Evolutionary conservation across 345 rosid species (phyloP).

Genomic region (Acer yangbiense): DNA sequence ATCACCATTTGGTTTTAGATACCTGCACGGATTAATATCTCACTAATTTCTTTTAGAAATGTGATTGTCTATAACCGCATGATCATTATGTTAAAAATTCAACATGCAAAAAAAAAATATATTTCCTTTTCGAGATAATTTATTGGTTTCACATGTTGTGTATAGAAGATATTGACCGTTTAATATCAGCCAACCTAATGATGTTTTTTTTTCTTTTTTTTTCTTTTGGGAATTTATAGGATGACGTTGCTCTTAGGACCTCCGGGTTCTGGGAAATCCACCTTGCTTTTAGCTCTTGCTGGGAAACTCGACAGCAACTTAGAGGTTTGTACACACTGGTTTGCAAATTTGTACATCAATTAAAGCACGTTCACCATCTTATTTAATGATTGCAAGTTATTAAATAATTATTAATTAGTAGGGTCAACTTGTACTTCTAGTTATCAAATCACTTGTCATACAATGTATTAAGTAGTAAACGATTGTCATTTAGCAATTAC

Average conservation of each 20-base stretch:
- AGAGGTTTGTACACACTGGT: slow-evolving; percentile 46
- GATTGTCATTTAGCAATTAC: neutral
- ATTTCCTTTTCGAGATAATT: neutral
- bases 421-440: neutral
- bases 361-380: slow-evolving; percentile 27
- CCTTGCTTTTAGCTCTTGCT: slow-evolving; percentile 75
- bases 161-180: neutral
- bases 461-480: no score
- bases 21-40: neutral
- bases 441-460: neutral
- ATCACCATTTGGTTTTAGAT: neutral
- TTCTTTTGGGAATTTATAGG: slow-evolving; percentile 37
- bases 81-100: neutral
- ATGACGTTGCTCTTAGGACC: slow-evolving; percentile 96
- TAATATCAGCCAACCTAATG: neutral
- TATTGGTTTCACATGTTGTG: slow-evolving; percentile 17
- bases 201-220: neutral
- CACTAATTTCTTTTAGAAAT: neutral
- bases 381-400: neutral
- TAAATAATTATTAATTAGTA: neutral
- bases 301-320: slow-evolving; percentile 70
- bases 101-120: neutral
- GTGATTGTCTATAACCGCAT: neutral
- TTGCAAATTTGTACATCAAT: slow-evolving; percentile 24
- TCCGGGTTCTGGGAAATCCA: slow-evolving; percentile 90